Base-by-base conservation (phyloP, 441 rosid species). In the Syzygium malaccense region DNA sequence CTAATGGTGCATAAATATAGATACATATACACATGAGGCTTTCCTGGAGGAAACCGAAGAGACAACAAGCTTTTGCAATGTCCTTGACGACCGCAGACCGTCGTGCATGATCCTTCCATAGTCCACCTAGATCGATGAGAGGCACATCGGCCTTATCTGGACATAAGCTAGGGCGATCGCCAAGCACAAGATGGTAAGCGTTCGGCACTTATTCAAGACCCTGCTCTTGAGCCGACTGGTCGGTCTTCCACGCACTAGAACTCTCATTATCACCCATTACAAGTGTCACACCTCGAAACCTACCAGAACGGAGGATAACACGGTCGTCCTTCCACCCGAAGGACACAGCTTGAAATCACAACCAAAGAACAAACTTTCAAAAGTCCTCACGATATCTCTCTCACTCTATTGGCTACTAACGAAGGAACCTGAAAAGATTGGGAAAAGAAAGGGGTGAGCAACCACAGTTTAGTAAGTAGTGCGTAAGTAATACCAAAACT, bases 41-140 rank as follows among this genome's bases (percentile, higher is more conserved):
- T 91, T 94, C 97, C 87, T 92, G 96, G 88, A 96, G 94, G 89
- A 94, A 95, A 57, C 96, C 96, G 30, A 88, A n/a, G 11, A 23
- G 87, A 53, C 91, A 89, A 88, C 96, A 94, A 57, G 95, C 97
- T 51, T 87, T 88, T 4, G 90, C 91, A 30, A 94, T 85, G 78
- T 95, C 91, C 86, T 88, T 86, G 64, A 95, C 83, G 88, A 90
- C 91, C 5, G 7, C 7, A 26, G 90, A 90, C 88, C 95, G 95
- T 86, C 88, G 86, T 56, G 26, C 64, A 41, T 66, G 80, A 66
- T 86, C 88, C 14, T 90, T 89, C 56, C 88, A 89, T 86, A 96
- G 71, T 28, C 88, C 87, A 80, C 90, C 87, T 41, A 95, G 56
- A 71, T 96, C 96, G 88, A 95, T 92, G 4, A 92, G 90, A 14